Conservation (phyloP, 2,329 filamentous ascomycete genomes). For the Blastomyces silverae region DNA sequence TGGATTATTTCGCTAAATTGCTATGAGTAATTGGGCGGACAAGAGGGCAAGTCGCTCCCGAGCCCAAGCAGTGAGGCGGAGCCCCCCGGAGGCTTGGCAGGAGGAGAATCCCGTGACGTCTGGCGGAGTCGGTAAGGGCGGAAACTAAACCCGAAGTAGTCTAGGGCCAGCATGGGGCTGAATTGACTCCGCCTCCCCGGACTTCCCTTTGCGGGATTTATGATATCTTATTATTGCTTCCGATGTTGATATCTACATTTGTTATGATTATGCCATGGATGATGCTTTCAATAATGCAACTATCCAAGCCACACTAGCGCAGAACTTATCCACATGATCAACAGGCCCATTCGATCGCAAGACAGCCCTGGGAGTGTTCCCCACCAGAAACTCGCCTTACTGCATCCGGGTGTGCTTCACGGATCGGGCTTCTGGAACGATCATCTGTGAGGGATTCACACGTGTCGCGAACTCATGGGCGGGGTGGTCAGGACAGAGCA, state of each 20-base stretch:
- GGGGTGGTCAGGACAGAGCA: background rate
- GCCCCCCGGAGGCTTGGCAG: background rate
- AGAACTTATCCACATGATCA: background rate
- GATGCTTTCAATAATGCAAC: background rate
- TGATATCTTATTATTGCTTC: background rate
- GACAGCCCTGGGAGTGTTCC: background rate
- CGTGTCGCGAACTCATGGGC: background rate
- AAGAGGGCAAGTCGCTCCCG: background rate
- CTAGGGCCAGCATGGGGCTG: background rate
- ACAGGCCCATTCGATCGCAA: background rate
- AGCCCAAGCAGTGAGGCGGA: background rate
- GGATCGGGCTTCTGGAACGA: background rate
- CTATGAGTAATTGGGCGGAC: background rate
- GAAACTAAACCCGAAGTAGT: slow-evolving; percentile 8
- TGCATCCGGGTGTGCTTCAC: background rate
- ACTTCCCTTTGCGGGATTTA: background rate
- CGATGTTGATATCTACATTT: background rate
- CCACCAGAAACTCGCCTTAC: background rate
- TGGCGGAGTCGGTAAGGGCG: background rate
- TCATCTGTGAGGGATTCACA: background rate
- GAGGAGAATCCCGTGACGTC: slow-evolving; percentile 2
- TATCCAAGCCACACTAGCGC: background rate
- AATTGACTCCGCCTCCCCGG: slow-evolving; percentile 3
- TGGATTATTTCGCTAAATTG: background rate
- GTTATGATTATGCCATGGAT: background rate